phyloP scores from a whole-genome alignment of 1,284 basidiomycete species.

The Papiliotrema terrestris region DNA sequence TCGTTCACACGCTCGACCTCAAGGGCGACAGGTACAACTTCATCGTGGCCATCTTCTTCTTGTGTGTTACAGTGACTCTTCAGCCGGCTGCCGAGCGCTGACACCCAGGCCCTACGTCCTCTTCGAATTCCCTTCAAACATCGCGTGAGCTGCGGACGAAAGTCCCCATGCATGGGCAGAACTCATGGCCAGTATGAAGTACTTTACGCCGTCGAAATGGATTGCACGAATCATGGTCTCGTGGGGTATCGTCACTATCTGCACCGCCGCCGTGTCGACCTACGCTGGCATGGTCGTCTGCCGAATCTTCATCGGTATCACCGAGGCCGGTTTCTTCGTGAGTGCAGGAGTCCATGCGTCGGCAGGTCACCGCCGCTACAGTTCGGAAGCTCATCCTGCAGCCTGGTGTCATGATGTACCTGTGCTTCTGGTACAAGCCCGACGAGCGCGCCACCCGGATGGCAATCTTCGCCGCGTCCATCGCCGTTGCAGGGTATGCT shows the following conservation, averaged over 20 bases:
- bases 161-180: too few species aligned
- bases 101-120: constrained; percentile 25
- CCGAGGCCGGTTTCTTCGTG: constrained; percentile 54
- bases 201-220: constrained; percentile 29
- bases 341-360: constrained; percentile 9
- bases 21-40: constrained; percentile 25
- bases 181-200: constrained; percentile 11
- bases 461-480: constrained; percentile 31
- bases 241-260: constrained; percentile 47
- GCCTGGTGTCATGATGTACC: constrained; percentile 27
- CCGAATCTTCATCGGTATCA: constrained; percentile 53
- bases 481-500: constrained; percentile 21
- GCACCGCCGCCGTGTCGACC: constrained; percentile 52
- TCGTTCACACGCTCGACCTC: constrained; percentile 20
- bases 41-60: constrained; percentile 29
- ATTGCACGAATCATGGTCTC: constrained; percentile 32
- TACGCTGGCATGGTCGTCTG: constrained; percentile 52
- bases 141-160: constrained; percentile 10
- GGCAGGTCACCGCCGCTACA: neutral
- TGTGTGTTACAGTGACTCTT: constrained; percentile 8
- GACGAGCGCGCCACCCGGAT: constrained; percentile 23
- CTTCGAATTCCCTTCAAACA: constrained; percentile 28
- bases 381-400: neutral
- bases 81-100: neutral
- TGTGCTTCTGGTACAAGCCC: constrained; percentile 31